phyloP scores from a whole-genome alignment of 1,284 basidiomycete species.

The Microbotryum silenes-acaulis region DNA sequence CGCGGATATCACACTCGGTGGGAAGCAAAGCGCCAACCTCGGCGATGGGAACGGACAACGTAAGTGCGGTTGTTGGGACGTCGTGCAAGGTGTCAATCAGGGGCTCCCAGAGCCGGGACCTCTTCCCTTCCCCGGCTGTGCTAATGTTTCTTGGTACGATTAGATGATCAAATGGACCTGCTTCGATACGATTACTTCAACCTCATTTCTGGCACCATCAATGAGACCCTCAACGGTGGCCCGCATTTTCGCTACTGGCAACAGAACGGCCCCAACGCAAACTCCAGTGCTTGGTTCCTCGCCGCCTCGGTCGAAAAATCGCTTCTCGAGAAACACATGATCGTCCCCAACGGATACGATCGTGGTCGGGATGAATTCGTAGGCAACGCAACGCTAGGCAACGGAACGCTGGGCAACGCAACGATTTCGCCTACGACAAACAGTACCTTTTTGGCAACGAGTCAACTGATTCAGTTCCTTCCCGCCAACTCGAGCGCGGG shows the following conservation, averaged over 20 bases:
- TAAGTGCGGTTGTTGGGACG: slow-evolving; percentile 40
- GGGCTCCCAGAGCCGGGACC: no score
- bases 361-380: slow-evolving; percentile 63
- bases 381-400: slow-evolving; percentile 75
- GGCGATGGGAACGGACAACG: slow-evolving; percentile 71
- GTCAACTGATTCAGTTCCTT: slow-evolving; percentile 36
- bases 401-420: slow-evolving; percentile 56
- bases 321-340: slow-evolving; percentile 46
- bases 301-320: slow-evolving; percentile 45
- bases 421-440: slow-evolving; percentile 58
- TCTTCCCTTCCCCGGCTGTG: neutral
- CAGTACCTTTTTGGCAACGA: slow-evolving; percentile 39
- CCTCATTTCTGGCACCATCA: slow-evolving; percentile 63
- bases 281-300: slow-evolving; percentile 71
- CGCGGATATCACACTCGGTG: slow-evolving; percentile 65
- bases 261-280: slow-evolving; percentile 28
- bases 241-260: slow-evolving; percentile 85
- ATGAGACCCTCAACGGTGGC: slow-evolving; percentile 78
- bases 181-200: slow-evolving; percentile 75
- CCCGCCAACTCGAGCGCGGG: slow-evolving; percentile 49
- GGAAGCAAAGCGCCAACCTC: slow-evolving; percentile 64
- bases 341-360: slow-evolving; percentile 50
- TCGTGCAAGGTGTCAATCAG: no score
- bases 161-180: slow-evolving; percentile 67
- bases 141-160: neutral